Base-by-base conservation (phyloP, 441 rosid species). In the Macaranga tanarius region DNA sequence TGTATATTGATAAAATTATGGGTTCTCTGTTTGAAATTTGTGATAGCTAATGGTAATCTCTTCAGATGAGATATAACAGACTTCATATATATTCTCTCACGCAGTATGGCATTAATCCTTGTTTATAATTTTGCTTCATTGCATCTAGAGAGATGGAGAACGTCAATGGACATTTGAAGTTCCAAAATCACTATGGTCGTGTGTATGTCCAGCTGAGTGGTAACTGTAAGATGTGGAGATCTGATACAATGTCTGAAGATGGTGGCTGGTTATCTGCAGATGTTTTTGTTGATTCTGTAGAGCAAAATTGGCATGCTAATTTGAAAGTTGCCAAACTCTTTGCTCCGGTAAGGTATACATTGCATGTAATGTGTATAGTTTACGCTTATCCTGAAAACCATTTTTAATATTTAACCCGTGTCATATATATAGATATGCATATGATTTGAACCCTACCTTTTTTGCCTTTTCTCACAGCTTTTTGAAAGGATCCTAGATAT, bases 231-330 rank as follows among this genome's bases (percentile, higher is more conserved):
- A 90, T 86, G 87, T 96, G 98, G 99, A 85, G 92, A 84, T 90
- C 94, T 78, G 93, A 87, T 81, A 80, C 68, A 68, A 67, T 79
- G 62, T 88, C 96, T 78, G 97, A 86, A 82, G 92, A 87, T 83
- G 99, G 99, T 74, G 99, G 99, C 80, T 92, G 92, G 88, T 82
- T 96, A 84, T 90, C 98, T 68, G 88, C 85, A 3, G 97, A 96
- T 88, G 98, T 94, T 83, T 96, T 96, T 79, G 97, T 90, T 48
- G 98, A 96, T 73, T 84, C 58, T 71, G 77, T 96, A 28, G 98
- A 89, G 86, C 98, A 89, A 85, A 86, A 86, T 55, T 96, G 99
- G 99, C 99, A 96, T 84, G 97, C 96, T 64, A 96, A 96, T 85
- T 81, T 96, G 74, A 96, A 93, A 80, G 75, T 87, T 34, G 84